phyloP scores from a whole-genome alignment of 371 early-diverging fungal genomes.

The Apophysomyces elegans region DNA sequence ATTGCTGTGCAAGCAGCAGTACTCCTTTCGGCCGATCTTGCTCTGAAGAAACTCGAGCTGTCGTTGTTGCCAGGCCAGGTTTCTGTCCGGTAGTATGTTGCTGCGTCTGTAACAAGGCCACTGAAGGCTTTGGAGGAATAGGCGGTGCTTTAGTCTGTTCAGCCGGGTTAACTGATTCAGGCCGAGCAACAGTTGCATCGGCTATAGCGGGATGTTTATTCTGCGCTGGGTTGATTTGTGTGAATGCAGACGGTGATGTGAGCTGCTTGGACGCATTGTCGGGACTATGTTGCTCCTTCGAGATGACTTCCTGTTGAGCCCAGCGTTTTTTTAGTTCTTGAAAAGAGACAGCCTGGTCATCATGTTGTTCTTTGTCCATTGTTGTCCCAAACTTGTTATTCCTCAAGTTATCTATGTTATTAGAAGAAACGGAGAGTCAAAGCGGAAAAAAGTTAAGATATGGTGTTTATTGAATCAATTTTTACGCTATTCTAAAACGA shows the following conservation, averaged over 20 bases:
- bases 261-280: neutral
- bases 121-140: conserved; percentile 25
- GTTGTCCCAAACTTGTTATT: neutral
- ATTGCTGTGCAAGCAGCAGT: conserved; percentile 24
- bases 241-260: neutral
- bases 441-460: too few species aligned
- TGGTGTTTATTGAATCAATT: too few species aligned
- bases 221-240: neutral
- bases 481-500: too few species aligned
- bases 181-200: neutral
- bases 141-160: conserved; percentile 14
- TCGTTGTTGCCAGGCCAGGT: neutral
- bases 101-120: neutral
- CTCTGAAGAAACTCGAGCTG: neutral
- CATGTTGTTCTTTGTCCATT: conserved; percentile 14
- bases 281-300: conserved; percentile 2
- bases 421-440: too few species aligned
- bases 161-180: neutral
- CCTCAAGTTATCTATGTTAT: neutral
- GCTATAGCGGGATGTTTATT: neutral
- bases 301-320: conserved; percentile 24
- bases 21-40: conserved; percentile 14
- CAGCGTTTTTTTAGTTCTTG: conserved; percentile 28
- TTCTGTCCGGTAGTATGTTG: neutral
- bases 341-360: conserved; percentile 25